Base-by-base conservation (phyloP, 2,329 filamentous ascomycete genomes). In the Cryoendolithus antarcticus region DNA sequence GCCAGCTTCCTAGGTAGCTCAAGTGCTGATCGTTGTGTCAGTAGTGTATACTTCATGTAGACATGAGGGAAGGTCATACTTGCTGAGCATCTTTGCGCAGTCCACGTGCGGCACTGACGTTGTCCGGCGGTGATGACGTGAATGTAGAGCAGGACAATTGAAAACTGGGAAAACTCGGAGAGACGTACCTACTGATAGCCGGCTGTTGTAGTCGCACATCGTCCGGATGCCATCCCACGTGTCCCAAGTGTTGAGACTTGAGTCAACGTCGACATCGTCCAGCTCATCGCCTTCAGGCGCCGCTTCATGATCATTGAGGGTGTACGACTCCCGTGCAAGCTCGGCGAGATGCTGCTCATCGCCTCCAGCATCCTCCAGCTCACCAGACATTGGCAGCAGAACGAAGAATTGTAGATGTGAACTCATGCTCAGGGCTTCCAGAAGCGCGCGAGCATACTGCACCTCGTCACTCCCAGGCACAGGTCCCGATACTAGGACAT, bases 221-320 rank as follows among this genome's bases (percentile, higher is more conserved):
- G 79, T 80, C 38, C 91, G 75, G 53, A 98, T 82, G 13, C 80
- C 71, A 58, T 98, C 81, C 91, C 91, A 98, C 1, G 82, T 81
- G 61, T 96, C 88, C 93, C 93, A 98, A 2, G 80, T 72, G 38
- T 79, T 79, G 60, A 85, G 91, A 1, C 82, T 60, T 19, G 15
- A 19, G 15, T 19, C 15, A 19, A 19, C 15, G 15, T 19, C 15
- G 52, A 89, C 82, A 44, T 80, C 44, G 19, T 45, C 33, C n/a
- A 44, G 45, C 4, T 31, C 34, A 11, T 48, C 42, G 15, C 15
- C 15, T 19, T 19, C 15, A 19, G 15, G 15, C 15, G 15, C 15
- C 15, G 15, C 15, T 19, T 19, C 15, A 19, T 19, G 15, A 19
- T 19, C 15, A 19, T 19, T 19, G 15, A 19, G 15, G 15, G 15